These are phyloP conservation scores for Simplicillium aogashimaense DNA, from an alignment of 2,329 filamentous ascomycete genomes.

Conservation along the genomic window DNA sequence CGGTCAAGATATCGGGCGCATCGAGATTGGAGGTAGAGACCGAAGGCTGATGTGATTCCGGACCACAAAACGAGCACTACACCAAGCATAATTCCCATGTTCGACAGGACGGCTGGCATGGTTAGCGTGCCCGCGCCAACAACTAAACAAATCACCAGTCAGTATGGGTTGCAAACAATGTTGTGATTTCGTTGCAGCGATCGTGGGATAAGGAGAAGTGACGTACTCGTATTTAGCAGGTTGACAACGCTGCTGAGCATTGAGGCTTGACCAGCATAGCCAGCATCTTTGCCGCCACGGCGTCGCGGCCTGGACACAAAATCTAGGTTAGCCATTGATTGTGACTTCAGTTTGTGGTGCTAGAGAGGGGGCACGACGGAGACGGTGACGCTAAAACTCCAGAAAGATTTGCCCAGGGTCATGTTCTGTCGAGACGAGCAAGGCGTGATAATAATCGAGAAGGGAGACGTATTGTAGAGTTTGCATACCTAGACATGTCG, in stretches of 20 bases:
- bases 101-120: conserved; percentile 89
- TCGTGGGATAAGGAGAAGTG: neutral
- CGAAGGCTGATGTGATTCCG: conserved; percentile 78
- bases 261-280: conserved; percentile 63
- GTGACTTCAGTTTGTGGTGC: conserved; percentile 3
- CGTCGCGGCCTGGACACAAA: conserved; percentile 37
- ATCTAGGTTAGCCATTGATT: neutral
- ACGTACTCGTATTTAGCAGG: conserved; percentile 84
- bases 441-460: no score
- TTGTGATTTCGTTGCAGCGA: neutral
- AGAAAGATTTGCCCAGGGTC: no score
- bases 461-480: neutral
- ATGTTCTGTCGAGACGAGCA: no score
- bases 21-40: conserved; percentile 86
- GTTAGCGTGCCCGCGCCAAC: conserved; percentile 90
- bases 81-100: conserved; percentile 87
- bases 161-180: conserved; percentile 8
- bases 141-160: conserved; percentile 41
- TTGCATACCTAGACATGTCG: conserved; percentile 39
- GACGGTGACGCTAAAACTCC: no score
- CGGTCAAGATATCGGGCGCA: conserved; percentile 90
- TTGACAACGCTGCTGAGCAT: conserved; percentile 92
- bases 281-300: conserved; percentile 61
- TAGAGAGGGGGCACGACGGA: neutral
- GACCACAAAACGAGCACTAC: conserved; percentile 84